Conservation (phyloP, 2,329 filamentous ascomycete genomes). For the Fusarium burgessii region DNA sequence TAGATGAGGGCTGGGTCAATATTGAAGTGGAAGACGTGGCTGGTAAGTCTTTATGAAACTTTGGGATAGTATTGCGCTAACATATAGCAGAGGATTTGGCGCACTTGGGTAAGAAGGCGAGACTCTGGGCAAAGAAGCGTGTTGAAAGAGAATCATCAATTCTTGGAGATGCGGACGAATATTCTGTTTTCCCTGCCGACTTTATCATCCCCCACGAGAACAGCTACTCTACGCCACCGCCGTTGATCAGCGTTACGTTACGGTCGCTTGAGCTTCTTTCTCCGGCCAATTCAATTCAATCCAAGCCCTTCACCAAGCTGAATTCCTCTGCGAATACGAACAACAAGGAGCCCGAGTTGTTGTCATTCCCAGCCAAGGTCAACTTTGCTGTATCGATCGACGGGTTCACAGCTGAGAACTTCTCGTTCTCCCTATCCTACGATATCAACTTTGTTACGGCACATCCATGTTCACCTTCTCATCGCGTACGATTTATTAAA, state of each 20-base stretch:
- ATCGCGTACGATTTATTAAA: slow-evolving; percentile 68
- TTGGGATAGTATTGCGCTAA: slow-evolving; percentile 19
- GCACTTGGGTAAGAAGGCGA: slow-evolving; percentile 65
- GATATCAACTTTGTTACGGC: slow-evolving; percentile 75
- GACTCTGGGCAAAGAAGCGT: slow-evolving; percentile 70
- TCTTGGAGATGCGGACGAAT: slow-evolving; percentile 67
- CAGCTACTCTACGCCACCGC: slow-evolving; percentile 61
- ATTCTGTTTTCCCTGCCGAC: slow-evolving; percentile 68
- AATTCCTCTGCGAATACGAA: slow-evolving; percentile 16
- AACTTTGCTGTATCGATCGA: slow-evolving; percentile 53
- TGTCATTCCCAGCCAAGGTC: slow-evolving; percentile 52
- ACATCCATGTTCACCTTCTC: slow-evolving; percentile 71
- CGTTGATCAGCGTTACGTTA: slow-evolving; percentile 62
- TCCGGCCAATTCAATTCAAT: slow-evolving; percentile 58
- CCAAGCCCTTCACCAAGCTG: slow-evolving; percentile 57
- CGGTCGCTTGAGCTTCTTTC: slow-evolving; percentile 63
- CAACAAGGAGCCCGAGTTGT: slow-evolving; percentile 48
- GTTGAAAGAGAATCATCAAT: slow-evolving; percentile 72
- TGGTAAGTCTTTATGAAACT: slow-evolving; percentile 53
- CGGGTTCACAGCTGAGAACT: slow-evolving; percentile 56
- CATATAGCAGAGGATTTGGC: slow-evolving; percentile 59
- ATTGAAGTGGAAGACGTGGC: slow-evolving; percentile 66
- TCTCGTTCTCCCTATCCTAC: slow-evolving; percentile 62
- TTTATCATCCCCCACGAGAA: slow-evolving; percentile 72
- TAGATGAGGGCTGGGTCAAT: slow-evolving; percentile 69